Conservation (phyloP, 257 asterid species). For the Euphrasia confusa region DNA sequence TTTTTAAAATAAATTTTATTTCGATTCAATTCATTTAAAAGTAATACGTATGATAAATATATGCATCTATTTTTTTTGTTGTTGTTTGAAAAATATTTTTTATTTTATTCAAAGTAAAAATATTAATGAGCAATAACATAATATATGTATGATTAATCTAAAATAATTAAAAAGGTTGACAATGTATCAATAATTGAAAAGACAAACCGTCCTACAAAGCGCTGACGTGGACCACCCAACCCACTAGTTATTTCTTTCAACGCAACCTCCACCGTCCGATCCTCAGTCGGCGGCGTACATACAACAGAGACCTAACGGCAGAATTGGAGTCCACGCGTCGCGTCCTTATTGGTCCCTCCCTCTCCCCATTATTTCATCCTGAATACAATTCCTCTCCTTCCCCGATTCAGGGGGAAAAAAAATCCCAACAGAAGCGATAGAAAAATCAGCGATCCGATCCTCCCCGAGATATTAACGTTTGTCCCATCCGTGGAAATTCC, state of each 20-base stretch:
- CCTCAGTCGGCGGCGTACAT: slow-evolving; percentile 41
- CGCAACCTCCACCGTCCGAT: slow-evolving; percentile 39
- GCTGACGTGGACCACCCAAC: slow-evolving; percentile 40
- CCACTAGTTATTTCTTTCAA: slow-evolving; percentile 23
- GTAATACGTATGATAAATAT: no score
- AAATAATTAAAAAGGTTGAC: no score
- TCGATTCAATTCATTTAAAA: no score
- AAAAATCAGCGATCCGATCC: slow-evolving; percentile 40
- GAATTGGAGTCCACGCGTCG: slow-evolving; percentile 29
- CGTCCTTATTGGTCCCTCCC: slow-evolving; percentile 16
- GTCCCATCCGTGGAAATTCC: slow-evolving; percentile 18
- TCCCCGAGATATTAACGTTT: slow-evolving; percentile 26
- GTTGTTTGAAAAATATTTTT: no score
- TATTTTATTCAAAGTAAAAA: no score
- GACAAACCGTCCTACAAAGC: slow-evolving; percentile 10
- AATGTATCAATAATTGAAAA: slow-evolving; percentile 27
- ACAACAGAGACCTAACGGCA: slow-evolving; percentile 3
- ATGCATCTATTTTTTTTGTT: no score
- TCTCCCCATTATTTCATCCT: slow-evolving; percentile 21
- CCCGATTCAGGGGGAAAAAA: slow-evolving; percentile 26
- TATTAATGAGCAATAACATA: no score
- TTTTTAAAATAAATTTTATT: no score
- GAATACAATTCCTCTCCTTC: slow-evolving; percentile 11
- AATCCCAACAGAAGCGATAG: slow-evolving; percentile 34
- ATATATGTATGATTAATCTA: no score